These are phyloP conservation scores for Wickerhamiella shivajii DNA, from an alignment of 805 yeast species.

Conservation along the genomic window DNA sequence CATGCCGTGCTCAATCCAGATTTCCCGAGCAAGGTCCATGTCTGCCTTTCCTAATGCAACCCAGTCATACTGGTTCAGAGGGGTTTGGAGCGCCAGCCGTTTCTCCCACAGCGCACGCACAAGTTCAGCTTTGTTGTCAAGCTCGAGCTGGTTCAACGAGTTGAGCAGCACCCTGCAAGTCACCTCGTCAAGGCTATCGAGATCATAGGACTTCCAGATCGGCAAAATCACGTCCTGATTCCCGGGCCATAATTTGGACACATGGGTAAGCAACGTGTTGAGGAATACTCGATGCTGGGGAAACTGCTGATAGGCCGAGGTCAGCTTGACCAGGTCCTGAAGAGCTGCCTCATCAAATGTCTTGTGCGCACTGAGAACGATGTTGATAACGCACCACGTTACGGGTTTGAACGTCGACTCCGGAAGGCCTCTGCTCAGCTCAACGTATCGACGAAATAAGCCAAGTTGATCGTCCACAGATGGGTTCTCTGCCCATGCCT, in stretches of 20 bases:
- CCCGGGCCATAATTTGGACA: slow-evolving; percentile 10
- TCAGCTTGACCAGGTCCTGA: slow-evolving; percentile 9
- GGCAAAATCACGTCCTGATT: slow-evolving; percentile 10
- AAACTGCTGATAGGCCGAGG: slow-evolving; percentile 6
- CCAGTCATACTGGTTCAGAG: slow-evolving; percentile 15
- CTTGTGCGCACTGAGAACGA: slow-evolving; percentile 8
- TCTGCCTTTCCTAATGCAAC: slow-evolving; percentile 16
- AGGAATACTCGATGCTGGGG: slow-evolving; percentile 12
- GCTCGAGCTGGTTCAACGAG: slow-evolving; percentile 11
- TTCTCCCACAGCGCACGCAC: slow-evolving; percentile 11
- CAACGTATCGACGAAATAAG: slow-evolving; percentile 12
- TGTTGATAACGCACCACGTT: slow-evolving; percentile 10
- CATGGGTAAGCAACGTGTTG: slow-evolving; percentile 15
- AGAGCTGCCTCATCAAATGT: slow-evolving; percentile 1
- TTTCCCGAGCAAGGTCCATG: background rate
- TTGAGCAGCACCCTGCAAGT: slow-evolving; percentile 17
- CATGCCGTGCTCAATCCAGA: too few relatives aligned
- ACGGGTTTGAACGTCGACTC: slow-evolving; percentile 15
- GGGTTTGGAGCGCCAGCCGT: slow-evolving; percentile 8
- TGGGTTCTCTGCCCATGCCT: slow-evolving; percentile 8
- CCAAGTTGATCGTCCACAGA: slow-evolving; percentile 10
- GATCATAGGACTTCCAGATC: slow-evolving; percentile 12
- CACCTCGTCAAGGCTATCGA: slow-evolving; percentile 7
- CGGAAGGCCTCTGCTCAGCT: slow-evolving; percentile 8
- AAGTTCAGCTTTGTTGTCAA: slow-evolving; percentile 7